Conservation (phyloP, 1,284 basidiomycete species). For the Ustilago cynodontis region DNA sequence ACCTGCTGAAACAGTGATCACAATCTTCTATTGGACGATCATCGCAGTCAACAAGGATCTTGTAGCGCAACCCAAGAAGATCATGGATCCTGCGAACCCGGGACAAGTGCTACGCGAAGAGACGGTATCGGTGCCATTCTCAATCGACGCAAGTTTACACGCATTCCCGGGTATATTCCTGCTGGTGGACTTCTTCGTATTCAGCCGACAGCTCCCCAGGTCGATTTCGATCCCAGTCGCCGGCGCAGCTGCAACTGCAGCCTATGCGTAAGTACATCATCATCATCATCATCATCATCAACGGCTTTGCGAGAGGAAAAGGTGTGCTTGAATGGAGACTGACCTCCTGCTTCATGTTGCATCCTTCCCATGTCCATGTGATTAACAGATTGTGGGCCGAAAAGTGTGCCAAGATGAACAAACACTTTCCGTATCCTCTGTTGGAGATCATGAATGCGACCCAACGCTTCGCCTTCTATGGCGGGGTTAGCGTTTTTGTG, state of each 20-base stretch:
- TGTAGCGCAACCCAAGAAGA: constrained; percentile 43
- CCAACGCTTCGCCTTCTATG: constrained; percentile 38
- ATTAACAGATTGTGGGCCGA: constrained; percentile 46
- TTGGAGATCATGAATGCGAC: constrained; percentile 33
- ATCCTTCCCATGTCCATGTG: neutral
- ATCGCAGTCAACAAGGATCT: constrained; percentile 44
- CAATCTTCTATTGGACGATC: constrained; percentile 58
- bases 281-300: neutral
- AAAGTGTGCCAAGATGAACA: constrained; percentile 53
- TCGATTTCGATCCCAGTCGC: constrained; percentile 23
- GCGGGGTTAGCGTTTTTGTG: constrained; percentile 13
- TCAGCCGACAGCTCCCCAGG: constrained; percentile 27
- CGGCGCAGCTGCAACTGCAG: constrained; percentile 6
- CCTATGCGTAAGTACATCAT: constrained; percentile 29
- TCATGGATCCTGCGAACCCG: constrained; percentile 52
- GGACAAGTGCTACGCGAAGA: constrained; percentile 50
- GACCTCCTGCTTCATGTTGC: neutral
- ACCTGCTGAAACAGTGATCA: constrained; percentile 54
- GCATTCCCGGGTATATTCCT: constrained; percentile 57
- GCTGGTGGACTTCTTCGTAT: constrained; percentile 42
- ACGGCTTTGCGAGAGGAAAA: neutral
- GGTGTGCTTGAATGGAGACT: neutral
- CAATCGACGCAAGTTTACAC: constrained; percentile 55
- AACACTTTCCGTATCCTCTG: constrained; percentile 55
- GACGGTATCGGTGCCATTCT: constrained; percentile 42